A percentile compares a stretch with the other conserved stretches of the same genome.
phyloP scores from a whole-genome alignment of 192 early-diverging fungal species.

The Backusella mclennaniae region DNA sequence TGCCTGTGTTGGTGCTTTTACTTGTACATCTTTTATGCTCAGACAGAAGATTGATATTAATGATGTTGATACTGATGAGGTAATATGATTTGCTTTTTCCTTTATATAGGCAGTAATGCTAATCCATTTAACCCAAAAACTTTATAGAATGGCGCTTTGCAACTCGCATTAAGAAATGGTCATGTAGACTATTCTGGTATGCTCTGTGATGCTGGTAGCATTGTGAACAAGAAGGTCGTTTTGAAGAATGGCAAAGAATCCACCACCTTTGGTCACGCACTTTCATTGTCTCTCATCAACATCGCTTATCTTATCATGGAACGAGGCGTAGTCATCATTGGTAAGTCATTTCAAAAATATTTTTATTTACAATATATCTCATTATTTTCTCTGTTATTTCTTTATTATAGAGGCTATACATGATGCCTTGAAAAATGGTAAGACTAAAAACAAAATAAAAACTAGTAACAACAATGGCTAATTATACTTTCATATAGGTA shows the following conservation, averaged over 20 bases:
- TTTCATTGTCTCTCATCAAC: slow-evolving; percentile 42
- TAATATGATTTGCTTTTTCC: background rate
- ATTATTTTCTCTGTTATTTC: background rate
- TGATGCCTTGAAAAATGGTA: slow-evolving; percentile 39
- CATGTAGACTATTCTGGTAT: slow-evolving; percentile 49
- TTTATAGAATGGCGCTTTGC: slow-evolving; percentile 41
- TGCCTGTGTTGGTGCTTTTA: slow-evolving; percentile 46
- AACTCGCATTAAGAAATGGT: slow-evolving; percentile 40
- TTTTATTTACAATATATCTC: background rate
- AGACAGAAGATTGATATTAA: slow-evolving; percentile 27
- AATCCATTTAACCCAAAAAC: background rate
- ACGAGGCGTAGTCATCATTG: slow-evolving; percentile 30
- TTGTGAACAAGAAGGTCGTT: slow-evolving; percentile 23
- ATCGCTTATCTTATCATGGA: slow-evolving; percentile 53
- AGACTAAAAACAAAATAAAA: background rate
- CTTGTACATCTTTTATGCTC: slow-evolving; percentile 42
- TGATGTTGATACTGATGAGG: slow-evolving; percentile 31
- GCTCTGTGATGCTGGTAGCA: slow-evolving; percentile 42
- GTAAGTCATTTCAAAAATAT: slow-evolving; percentile 2
- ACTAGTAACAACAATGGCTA: background rate
- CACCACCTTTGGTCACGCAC: slow-evolving; percentile 36
- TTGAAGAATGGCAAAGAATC: slow-evolving; percentile 25
- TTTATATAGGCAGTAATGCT: background rate
- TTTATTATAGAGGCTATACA: slow-evolving; percentile 25
- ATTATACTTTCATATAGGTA: slow-evolving; percentile 24